phyloP scores from a whole-genome alignment of 1,139 yeast species.

The Geotrichum reessii region DNA sequence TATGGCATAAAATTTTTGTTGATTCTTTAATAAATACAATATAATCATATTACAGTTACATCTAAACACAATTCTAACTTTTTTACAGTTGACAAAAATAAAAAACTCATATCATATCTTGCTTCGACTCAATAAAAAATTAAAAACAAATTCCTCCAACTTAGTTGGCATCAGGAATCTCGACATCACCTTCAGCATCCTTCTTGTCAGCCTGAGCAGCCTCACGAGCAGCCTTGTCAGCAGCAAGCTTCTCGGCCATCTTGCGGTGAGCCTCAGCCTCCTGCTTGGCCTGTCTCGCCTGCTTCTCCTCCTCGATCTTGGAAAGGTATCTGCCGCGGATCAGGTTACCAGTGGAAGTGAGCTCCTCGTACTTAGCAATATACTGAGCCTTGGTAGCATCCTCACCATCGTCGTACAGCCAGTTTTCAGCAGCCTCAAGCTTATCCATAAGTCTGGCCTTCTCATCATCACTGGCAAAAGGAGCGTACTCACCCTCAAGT shows the following conservation, averaged over 20 bases:
- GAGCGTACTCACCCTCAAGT: slow-evolving; percentile 85
- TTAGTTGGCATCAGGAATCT: slow-evolving; percentile 25
- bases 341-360: slow-evolving; percentile 89
- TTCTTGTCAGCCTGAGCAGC: slow-evolving; percentile 23
- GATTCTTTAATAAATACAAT: neutral
- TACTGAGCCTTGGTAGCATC: slow-evolving; percentile 95
- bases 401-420: slow-evolving; percentile 97
- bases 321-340: slow-evolving; percentile 93
- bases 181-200: slow-evolving; percentile 27
- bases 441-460: slow-evolving; percentile 68
- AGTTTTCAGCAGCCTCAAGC: slow-evolving; percentile 86
- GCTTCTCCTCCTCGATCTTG: slow-evolving; percentile 92
- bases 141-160: neutral
- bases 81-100: neutral
- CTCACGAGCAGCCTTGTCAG: slow-evolving; percentile 51
- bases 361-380: slow-evolving; percentile 96
- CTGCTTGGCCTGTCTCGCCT: slow-evolving; percentile 77
- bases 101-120: neutral
- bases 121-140: neutral
- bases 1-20: neutral
- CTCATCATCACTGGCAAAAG: slow-evolving; percentile 86
- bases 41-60: neutral
- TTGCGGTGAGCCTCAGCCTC: slow-evolving; percentile 80
- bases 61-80: neutral
- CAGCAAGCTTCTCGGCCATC: slow-evolving; percentile 87